Evolutionary conservation across 495 filamentous ascomycete genomes (phyloP).

Genomic region (Pseudomonodictys pantanalensis): DNA sequence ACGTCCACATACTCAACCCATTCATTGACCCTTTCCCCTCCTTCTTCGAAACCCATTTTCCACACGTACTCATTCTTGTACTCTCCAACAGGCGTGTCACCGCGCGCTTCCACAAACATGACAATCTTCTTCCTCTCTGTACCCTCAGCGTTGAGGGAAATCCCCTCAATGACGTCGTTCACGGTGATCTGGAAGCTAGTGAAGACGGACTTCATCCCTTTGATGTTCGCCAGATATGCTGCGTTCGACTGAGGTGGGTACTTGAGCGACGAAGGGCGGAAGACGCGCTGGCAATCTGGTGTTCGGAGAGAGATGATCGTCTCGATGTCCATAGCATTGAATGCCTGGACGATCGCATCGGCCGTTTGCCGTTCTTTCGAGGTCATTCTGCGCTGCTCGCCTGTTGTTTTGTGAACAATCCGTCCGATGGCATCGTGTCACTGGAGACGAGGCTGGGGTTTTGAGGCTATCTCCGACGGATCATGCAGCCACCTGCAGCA

Average conservation of each 20-base stretch:
- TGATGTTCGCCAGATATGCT: conserved; percentile 26
- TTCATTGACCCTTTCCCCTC: conserved; percentile 36
- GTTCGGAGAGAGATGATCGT: conserved; percentile 25
- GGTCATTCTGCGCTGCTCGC: conserved; percentile 7
- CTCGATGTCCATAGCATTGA: conserved; percentile 19
- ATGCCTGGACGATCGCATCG: conserved; percentile 14
- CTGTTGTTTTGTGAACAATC: background rate
- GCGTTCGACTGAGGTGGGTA: conserved; percentile 22
- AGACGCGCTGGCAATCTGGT: conserved; percentile 28
- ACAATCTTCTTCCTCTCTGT: conserved; percentile 29
- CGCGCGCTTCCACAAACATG: conserved; percentile 36
- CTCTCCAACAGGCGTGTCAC: conserved; percentile 23
- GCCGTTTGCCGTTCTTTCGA: conserved; percentile 18
- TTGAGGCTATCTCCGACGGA: too few species aligned
- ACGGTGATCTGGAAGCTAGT: conserved; percentile 30
- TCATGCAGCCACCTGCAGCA: too few species aligned
- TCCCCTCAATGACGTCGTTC: conserved; percentile 30
- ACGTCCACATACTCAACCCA: conserved; percentile 44
- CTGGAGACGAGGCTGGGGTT: too few species aligned
- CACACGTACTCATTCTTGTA: conserved; percentile 46
- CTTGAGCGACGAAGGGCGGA: conserved; percentile 35
- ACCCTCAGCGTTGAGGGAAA: conserved; percentile 15
- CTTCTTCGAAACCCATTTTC: conserved; percentile 44
- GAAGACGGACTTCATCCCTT: conserved; percentile 26
- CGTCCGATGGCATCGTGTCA: background rate